Percentiles rank a stretch among this genome's conserved stretches.
Evolutionary conservation across 2,329 filamentous ascomycete species (phyloP).

Genomic region (Aspergillus pseudoterreus): DNA sequence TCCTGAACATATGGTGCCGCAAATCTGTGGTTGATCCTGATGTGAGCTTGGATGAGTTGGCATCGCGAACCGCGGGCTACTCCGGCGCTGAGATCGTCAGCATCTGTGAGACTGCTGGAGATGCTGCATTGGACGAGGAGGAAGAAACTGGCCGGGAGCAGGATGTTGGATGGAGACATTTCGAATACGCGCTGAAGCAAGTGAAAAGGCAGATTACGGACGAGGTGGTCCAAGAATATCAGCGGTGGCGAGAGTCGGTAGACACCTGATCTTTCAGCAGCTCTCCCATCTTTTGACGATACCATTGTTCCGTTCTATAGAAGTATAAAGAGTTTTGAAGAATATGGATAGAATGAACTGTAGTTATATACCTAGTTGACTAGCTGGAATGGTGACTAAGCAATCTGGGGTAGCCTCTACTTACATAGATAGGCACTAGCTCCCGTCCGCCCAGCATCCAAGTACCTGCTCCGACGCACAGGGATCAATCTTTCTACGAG

Average conservation of each 20-base stretch:
- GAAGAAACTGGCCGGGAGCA: conserved; percentile 39
- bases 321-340: not conserved
- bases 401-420: too few relatives aligned
- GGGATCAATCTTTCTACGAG: too few relatives aligned
- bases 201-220: conserved; percentile 58
- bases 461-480: too few relatives aligned
- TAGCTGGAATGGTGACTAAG: too few relatives aligned
- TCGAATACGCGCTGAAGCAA: conserved; percentile 40
- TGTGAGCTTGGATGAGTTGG: conserved; percentile 63
- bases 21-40: conserved; percentile 59
- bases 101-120: conserved; percentile 52
- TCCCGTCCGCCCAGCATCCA: too few relatives aligned
- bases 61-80: conserved; percentile 66
- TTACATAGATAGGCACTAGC: too few relatives aligned
- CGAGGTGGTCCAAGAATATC: conserved; percentile 57
- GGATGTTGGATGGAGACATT: conserved; percentile 40
- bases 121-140: conserved; percentile 51
- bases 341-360: too few relatives aligned
- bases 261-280: conserved; percentile 8
- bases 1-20: conserved; percentile 65
- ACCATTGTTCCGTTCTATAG: too few relatives aligned
- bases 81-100: conserved; percentile 79
- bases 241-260: conserved; percentile 47
- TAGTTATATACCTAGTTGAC: too few relatives aligned
- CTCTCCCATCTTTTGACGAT: too few relatives aligned